A percentile compares a stretch with the other conserved stretches of the same genome.
phyloP scores from a whole-genome alignment of 1,139 yeast species.

The Pichiaceae sp. region DNA sequence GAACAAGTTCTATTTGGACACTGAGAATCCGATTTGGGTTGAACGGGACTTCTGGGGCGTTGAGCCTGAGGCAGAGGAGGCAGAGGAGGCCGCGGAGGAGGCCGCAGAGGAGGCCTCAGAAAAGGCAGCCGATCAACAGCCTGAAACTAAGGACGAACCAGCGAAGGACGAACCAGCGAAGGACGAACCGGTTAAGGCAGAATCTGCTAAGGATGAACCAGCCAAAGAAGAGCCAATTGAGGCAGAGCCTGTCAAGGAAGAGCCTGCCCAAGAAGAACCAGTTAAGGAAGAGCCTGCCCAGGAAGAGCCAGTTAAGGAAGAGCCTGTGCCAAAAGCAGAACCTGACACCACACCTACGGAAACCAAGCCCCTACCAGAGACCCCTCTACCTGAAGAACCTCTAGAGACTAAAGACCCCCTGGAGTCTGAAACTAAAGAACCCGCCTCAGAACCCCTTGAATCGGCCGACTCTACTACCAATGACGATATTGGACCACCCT shows the following conservation, averaged over 20 bases:
- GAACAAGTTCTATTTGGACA: slow-evolving; percentile 64
- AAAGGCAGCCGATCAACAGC: no score
- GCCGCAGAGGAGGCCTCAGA: slow-evolving; percentile 3
- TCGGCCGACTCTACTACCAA: not conserved
- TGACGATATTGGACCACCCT: no score
- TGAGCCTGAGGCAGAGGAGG: slow-evolving; percentile 4
- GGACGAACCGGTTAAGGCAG: slow-evolving; percentile 36
- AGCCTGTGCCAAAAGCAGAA: no score
- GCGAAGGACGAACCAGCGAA: slow-evolving; percentile 4
- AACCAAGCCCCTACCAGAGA: no score
- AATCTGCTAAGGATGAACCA: slow-evolving; percentile 1
- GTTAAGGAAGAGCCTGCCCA: not conserved
- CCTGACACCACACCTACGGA: no score
- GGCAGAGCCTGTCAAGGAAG: not conserved
- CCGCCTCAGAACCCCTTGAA: not conserved
- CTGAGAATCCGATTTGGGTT: slow-evolving; percentile 26
- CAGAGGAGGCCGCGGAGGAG: not conserved
- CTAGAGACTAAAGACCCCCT: not conserved
- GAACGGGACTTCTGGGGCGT: slow-evolving; percentile 24
- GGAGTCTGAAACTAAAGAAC: not conserved
- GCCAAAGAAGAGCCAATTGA: slow-evolving; percentile 1
- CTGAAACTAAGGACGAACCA: no score
- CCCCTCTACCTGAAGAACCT: not conserved
- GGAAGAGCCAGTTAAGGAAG: slow-evolving; percentile 9
- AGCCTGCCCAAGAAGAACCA: slow-evolving; percentile 3